Evolutionary conservation across 1,284 basidiomycete species (phyloP), one percentile per base, ranked within the genome.

Genomic region (Peniophora sp.): DNA sequence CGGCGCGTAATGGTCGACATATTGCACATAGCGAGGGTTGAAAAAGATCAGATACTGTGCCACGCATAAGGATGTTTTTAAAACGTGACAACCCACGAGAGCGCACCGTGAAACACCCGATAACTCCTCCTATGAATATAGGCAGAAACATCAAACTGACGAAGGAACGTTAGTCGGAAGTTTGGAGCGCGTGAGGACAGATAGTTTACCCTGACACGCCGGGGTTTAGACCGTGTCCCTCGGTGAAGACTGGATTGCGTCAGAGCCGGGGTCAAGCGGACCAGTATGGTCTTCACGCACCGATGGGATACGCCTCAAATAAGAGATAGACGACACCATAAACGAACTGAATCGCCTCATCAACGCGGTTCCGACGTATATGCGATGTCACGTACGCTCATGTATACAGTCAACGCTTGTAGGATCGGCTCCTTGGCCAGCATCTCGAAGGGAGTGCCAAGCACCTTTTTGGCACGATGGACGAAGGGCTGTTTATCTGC

Each of bases 251-350:
- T 41, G n/a, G 38, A 17, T 8, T 20, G 6, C 27, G 6, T 32
- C 5, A 6, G 5, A 32, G 12, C 12, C 27, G 27, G 12, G 12
- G 27, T 32, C 6, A 32, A 32, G 27, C 6, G 27, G 6, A 12
- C 8, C n/a, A 5, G 38, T 41, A 41, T 17, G 16, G n/a, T 6
- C 38, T 5, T 20, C 16, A 41, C n/a, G 38, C 38, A 41, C 16
- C 44, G 19, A 52, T 50, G 8, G 52, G 78, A 57, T 74, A 80
- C 1, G 78, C 77, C 57, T 78, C 74, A 49, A 78, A 78, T 10
- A 75, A 64, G 23, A 83, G 62, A 56, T 81, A 82, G 3, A 83
- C 58, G 50, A 79, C 74, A 11, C 78, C 76, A 55, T 79, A 83
- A 6, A 80, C 67, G 44, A 81, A 69, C 77, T 78, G 54, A 61